A percentile compares a stretch with the other conserved stretches of the same genome.
These are phyloP conservation scores for Cyclocybe aegerita DNA, from an alignment of 768 basidiomycete genomes.

Conservation along the genomic window DNA sequence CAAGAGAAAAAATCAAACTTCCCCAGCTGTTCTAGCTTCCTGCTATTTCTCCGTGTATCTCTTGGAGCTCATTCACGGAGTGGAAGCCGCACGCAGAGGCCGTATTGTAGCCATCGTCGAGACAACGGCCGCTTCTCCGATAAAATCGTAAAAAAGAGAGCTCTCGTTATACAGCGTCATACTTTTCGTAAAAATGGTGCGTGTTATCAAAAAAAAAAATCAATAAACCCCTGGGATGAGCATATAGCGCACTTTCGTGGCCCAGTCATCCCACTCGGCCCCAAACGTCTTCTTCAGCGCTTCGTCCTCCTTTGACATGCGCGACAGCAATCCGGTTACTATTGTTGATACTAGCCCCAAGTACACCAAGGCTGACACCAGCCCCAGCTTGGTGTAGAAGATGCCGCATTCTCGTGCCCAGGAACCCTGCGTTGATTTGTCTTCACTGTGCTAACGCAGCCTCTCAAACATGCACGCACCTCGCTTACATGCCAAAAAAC, in stretches of 20 bases:
- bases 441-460: not conserved
- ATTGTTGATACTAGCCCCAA: conserved; percentile 29
- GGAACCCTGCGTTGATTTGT: conserved; percentile 33
- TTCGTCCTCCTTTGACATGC: conserved; percentile 47
- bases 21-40: too few relatives aligned
- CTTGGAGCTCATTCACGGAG: too few relatives aligned
- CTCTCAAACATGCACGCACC: conserved; percentile 23
- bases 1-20: too few relatives aligned
- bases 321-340: conserved; percentile 30
- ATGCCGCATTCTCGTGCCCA: conserved; percentile 45
- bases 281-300: conserved; percentile 40
- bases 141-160: too few relatives aligned
- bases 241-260: conserved; percentile 41
- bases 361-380: conserved; percentile 23
- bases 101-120: too few relatives aligned
- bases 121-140: too few relatives aligned
- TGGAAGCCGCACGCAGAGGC: too few relatives aligned
- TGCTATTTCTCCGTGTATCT: too few relatives aligned
- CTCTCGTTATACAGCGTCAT: not conserved
- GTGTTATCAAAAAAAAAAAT: not conserved
- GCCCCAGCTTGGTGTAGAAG: conserved; percentile 30
- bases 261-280: conserved; percentile 43
- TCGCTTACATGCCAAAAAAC: conserved; percentile 32
- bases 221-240: conserved; percentile 49
- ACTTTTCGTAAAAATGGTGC: not conserved